Base-by-base conservation (phyloP, 164 flowering plant species). In the Liquidambar formosana region DNA sequence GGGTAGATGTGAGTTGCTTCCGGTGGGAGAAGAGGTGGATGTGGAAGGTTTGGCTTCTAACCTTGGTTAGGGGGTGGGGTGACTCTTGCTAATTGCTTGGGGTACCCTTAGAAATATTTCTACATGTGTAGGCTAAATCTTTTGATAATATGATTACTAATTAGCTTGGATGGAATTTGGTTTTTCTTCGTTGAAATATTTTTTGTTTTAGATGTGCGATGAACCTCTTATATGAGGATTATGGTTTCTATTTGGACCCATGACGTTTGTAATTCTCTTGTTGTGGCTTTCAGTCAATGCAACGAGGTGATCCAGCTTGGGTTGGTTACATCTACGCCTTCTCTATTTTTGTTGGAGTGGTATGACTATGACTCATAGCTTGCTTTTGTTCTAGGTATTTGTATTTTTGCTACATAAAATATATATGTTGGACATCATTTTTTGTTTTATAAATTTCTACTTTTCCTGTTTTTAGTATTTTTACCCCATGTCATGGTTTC, bases 251-350 rank as follows among this genome's bases (percentile, higher is more conserved):
- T n/a, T 51, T 51, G 10, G 54, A 18, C 19, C 4, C 16, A 16
- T 51, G 54, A 51, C 21, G 6, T 51, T 51, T 51, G n/a, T 51
- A 51, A 18, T 6, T 33, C 1, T 16, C 49, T 16, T 33, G 4
- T 54, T 41, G n/a, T 56, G 23, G 16, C 27, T 46, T 84, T 77
- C 93, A 95, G 97, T 91, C 97, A 46, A 91, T 92, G 97, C 94
- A 95, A 87, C 77, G 47, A 61, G 90, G 90, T 8, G 96, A 83
- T 72, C 97, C 97, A 69, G 85, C 97, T 61, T 85, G 93, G 94
- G 82, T 85, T 82, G 97, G 97, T 58, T 92, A 89, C 75, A 76
- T 92, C 72, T 94, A 89, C 67, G 97, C 99, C 48, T 92, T 94
- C 73, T 71, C 80, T 56, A 94, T 94, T 67, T 94, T 92, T 80